Evolutionary conservation across 371 early-diverging fungal genomes (phyloP).

Genomic region (Mortierella sp.): DNA sequence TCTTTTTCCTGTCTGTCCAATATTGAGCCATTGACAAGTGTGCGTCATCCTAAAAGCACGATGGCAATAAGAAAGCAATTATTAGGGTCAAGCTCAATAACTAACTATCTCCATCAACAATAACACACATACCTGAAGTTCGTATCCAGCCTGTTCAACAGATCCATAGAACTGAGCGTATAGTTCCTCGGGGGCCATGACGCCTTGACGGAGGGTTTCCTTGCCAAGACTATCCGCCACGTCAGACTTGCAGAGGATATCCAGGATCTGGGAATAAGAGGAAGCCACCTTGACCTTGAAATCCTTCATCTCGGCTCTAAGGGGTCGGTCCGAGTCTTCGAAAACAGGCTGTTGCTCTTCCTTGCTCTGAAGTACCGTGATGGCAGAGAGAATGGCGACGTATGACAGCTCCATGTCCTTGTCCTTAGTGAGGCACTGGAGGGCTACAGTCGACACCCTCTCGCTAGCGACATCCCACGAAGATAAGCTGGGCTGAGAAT

Average conservation of each 20-base stretch:
- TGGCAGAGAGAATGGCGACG: slow-evolving; percentile 39
- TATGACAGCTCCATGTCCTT: slow-evolving; percentile 53
- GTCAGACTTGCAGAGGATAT: slow-evolving; percentile 26
- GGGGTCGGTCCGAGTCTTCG: background rate
- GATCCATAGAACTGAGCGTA: slow-evolving; percentile 48
- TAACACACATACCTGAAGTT: slow-evolving; percentile 30
- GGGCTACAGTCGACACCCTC: slow-evolving; percentile 23
- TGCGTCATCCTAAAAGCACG: slow-evolving; percentile 28
- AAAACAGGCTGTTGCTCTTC: slow-evolving; percentile 7
- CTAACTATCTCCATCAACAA: too few relatives aligned
- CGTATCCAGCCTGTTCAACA: slow-evolving; percentile 44
- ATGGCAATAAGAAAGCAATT: background rate
- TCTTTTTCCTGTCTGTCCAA: slow-evolving; percentile 25
- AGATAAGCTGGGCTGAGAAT: slow-evolving; percentile 5
- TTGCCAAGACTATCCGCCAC: slow-evolving; percentile 29
- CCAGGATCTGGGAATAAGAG: slow-evolving; percentile 33
- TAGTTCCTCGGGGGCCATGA: slow-evolving; percentile 43
- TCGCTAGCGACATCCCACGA: slow-evolving; percentile 40
- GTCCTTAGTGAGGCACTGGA: slow-evolving; percentile 31
- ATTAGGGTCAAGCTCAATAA: background rate
- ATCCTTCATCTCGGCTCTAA: background rate
- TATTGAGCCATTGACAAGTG: slow-evolving; percentile 45
- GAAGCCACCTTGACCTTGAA: slow-evolving; percentile 13
- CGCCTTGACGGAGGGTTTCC: slow-evolving; percentile 44
- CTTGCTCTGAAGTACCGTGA: slow-evolving; percentile 33